Percentiles rank a stretch among this genome's conserved stretches.
phyloP scores from a whole-genome alignment of 163 green algal species.

The Chloromonas sp. region DNA sequence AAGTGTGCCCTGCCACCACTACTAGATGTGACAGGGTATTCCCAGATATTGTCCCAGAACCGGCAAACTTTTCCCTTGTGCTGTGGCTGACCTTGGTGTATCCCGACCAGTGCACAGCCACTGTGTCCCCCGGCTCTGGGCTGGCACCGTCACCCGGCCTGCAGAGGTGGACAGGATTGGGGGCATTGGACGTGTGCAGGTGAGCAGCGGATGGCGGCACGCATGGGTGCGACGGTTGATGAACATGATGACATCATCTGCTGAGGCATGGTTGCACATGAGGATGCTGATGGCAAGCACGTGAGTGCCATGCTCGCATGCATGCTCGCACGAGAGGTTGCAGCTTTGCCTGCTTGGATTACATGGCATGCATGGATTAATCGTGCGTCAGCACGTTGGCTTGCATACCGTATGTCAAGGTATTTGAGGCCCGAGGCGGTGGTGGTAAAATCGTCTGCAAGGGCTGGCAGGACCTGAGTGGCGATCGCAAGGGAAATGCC shows the following conservation, averaged over 20 bases:
- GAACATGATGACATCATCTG: too few species aligned
- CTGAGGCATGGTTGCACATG: too few species aligned
- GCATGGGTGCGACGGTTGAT: too few species aligned
- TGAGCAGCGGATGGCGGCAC: too few species aligned
- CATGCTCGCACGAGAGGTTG: neutral
- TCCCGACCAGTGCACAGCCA: constrained; percentile 35
- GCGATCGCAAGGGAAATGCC: too few species aligned
- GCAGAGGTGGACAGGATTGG: too few species aligned
- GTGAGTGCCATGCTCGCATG: neutral
- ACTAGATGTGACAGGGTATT: neutral
- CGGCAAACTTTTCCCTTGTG: neutral
- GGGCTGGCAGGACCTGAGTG: too few species aligned
- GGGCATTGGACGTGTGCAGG: too few species aligned
- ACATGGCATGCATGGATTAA: neutral
- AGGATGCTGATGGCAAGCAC: too few species aligned
- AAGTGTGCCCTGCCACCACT: neutral
- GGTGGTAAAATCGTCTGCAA: neutral
- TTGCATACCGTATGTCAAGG: neutral
- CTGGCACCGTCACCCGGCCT: constrained; percentile 29
- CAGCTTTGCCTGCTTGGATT: neutral
- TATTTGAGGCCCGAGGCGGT: neutral
- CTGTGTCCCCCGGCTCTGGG: constrained; percentile 27
- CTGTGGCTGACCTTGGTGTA: neutral
- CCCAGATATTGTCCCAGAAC: neutral
- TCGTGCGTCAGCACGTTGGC: too few species aligned